Base-by-base conservation (phyloP, 2,329 filamentous ascomycete genomes). In the Ophiostoma sp. region DNA sequence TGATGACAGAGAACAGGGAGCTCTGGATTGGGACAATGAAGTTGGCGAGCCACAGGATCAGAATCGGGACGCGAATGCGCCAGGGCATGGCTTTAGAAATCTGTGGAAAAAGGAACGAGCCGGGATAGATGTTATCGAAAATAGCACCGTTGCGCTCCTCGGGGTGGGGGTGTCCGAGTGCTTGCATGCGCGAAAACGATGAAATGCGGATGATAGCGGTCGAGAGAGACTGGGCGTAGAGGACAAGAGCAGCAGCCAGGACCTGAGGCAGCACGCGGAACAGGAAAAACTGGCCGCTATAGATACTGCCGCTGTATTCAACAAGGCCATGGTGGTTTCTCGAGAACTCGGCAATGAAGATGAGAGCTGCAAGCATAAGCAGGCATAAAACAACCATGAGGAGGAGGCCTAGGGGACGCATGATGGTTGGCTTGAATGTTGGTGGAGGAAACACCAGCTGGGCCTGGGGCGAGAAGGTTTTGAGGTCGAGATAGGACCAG, bases 201-300 rank as follows among this genome's bases (percentile, higher is more conserved):
- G 90, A 81, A 12, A 91, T 85, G 69, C 94, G 87, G 71, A 90
- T 87, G n/a, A 93, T 84, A 3, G 93, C 87, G 0, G 84, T 83
- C 73, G 92, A 85, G 52, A 97, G 81, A 72, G 88, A 85, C 74
- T 96, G 89, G 0, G 91, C 84, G 82, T 91, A 96, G 6, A 97
- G 76, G 63, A 95, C 82, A 47, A 96, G 79, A 12, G 89, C 72
- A 27, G 87, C 87, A 0, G 88, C 91, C 14, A 96, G 75, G 0
- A 96, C 80, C 68, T 93, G 92, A 2, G 94, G 93, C 1, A 97
- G 79, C 72, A 96, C 91, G 70, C 92, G 86, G 76, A 96, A 95
- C 64, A 96, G 78, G 76, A 97, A 97, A 78, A 96, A 97, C 72
- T 88, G 84, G 8, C 83, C 83, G 65, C 89, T 89, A 70, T 90